These are phyloP conservation scores for Xylaria nigripes DNA, from an alignment of 495 filamentous ascomycete genomes.

Conservation along the genomic window DNA sequence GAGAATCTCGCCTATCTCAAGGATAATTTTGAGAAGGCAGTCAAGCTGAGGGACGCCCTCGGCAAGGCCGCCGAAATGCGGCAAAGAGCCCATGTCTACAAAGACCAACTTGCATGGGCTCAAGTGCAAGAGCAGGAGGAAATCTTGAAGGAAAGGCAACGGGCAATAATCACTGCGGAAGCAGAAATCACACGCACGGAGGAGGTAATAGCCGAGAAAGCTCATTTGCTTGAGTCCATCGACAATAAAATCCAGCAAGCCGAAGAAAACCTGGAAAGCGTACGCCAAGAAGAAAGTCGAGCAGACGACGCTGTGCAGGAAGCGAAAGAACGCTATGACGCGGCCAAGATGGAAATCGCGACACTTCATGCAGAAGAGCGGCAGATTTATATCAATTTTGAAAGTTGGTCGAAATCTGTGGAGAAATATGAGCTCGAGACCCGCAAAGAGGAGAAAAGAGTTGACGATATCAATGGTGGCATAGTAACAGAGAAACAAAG, in stretches of 20 bases:
- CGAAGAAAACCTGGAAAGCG: constrained; percentile 14
- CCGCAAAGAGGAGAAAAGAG: constrained; percentile 32
- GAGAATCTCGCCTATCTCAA: constrained; percentile 57
- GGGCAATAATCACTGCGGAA: constrained; percentile 26
- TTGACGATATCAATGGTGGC: constrained; percentile 50
- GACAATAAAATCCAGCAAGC: constrained; percentile 25
- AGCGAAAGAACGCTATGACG: constrained; percentile 30
- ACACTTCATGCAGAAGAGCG: constrained; percentile 39
- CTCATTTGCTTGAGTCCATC: constrained; percentile 18
- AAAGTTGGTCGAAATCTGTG: constrained; percentile 25
- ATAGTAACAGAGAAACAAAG: constrained; percentile 28
- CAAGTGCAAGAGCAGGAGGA: constrained; percentile 48
- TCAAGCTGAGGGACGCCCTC: constrained; percentile 31
- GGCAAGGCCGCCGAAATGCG: constrained; percentile 36
- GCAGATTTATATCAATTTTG: constrained; percentile 34
- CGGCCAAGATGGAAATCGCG: constrained; percentile 21
- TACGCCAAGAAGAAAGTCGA: constrained; percentile 31
- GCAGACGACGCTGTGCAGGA: constrained; percentile 29
- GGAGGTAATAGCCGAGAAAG: constrained; percentile 19
- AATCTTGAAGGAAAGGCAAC: constrained; percentile 22
- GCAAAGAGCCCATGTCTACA: constrained; percentile 49
- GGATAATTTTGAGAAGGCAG: constrained; percentile 30
- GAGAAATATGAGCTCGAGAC: constrained; percentile 33
- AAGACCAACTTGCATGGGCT: constrained; percentile 61
- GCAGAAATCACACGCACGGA: constrained; percentile 23